Percentiles rank a stretch among this genome's conserved stretches.
phyloP scores from a whole-genome alignment of 2,329 filamentous ascomycete species.

The Bimuria novae-zelandiae region DNA sequence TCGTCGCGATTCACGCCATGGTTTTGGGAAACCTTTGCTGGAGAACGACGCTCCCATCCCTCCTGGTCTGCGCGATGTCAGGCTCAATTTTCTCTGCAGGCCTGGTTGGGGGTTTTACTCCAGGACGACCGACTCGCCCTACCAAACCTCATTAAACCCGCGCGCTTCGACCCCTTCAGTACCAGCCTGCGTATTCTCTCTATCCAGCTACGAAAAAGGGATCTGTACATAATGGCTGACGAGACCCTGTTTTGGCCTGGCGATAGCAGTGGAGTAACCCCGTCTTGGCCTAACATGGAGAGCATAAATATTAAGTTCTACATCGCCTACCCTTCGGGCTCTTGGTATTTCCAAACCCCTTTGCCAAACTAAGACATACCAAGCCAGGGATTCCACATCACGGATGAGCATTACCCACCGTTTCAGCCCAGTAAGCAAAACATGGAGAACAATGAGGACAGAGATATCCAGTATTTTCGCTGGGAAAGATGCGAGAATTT shows the following conservation, averaged over 20 bases:
- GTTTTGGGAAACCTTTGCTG: background rate
- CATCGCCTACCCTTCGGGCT: background rate
- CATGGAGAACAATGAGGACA: no score
- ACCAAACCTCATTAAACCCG: background rate
- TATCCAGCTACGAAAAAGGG: background rate
- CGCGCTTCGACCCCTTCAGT: background rate
- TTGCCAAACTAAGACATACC: no score
- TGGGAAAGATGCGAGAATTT: no score
- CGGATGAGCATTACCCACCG: conserved; percentile 18
- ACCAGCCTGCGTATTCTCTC: background rate
- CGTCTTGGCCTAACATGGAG: background rate
- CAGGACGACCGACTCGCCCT: background rate
- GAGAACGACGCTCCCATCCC: background rate
- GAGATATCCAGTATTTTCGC: no score
- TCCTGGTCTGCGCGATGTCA: background rate
- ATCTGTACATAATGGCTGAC: background rate
- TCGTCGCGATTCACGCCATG: background rate
- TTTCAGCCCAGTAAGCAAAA: no score
- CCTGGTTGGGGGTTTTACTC: background rate
- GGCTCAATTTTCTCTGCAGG: background rate
- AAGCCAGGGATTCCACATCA: background rate
- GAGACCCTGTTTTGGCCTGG: background rate
- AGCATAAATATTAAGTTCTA: background rate
- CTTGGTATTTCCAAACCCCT: background rate
- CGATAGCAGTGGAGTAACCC: background rate